Evolutionary conservation across 1,284 basidiomycete genomes (phyloP).

Genomic region (Fomitiporia mediterranea): DNA sequence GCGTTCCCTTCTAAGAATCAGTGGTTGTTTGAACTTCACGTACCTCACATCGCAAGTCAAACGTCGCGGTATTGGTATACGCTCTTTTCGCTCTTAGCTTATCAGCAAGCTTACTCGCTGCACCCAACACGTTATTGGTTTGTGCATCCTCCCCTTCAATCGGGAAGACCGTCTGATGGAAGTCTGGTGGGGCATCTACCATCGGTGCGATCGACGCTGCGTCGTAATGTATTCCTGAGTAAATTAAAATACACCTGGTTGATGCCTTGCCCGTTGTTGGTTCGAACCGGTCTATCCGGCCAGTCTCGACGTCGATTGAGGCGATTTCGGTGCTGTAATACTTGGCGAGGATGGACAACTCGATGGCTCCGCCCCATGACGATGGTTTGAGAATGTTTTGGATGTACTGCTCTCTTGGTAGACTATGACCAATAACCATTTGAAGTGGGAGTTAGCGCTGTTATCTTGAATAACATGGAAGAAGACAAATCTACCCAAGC

Average conservation of each 20-base stretch:
- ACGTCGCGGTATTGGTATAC: conserved; percentile 88
- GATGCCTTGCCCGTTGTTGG: conserved; percentile 38
- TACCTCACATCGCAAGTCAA: conserved; percentile 81
- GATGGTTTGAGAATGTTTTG: conserved; percentile 70
- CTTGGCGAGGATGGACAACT: conserved; percentile 76
- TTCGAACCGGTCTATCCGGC: conserved; percentile 81
- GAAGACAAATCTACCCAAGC: conserved; percentile 55
- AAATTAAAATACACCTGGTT: conserved; percentile 67
- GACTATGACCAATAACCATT: conserved; percentile 39
- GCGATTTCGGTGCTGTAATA: conserved; percentile 84
- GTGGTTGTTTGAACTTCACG: conserved; percentile 23
- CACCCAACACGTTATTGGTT: conserved; percentile 56
- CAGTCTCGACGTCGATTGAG: conserved; percentile 88
- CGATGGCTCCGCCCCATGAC: conserved; percentile 93
- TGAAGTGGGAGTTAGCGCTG: conserved; percentile 9
- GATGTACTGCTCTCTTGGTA: conserved; percentile 73
- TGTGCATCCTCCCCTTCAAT: conserved; percentile 38
- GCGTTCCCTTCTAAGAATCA: background rate
- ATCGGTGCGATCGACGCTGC: conserved; percentile 79
- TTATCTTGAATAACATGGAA: background rate
- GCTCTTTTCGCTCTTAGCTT: conserved; percentile 71
- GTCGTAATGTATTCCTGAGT: conserved; percentile 95
- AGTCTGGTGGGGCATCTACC: conserved; percentile 69
- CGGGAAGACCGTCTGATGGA: conserved; percentile 86
- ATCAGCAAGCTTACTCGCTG: conserved; percentile 67